Percentiles rank a stretch among this genome's conserved stretches.
These are phyloP conservation scores for Viridothelium virens DNA, from an alignment of 495 filamentous ascomycete species.

Conservation along the genomic window DNA sequence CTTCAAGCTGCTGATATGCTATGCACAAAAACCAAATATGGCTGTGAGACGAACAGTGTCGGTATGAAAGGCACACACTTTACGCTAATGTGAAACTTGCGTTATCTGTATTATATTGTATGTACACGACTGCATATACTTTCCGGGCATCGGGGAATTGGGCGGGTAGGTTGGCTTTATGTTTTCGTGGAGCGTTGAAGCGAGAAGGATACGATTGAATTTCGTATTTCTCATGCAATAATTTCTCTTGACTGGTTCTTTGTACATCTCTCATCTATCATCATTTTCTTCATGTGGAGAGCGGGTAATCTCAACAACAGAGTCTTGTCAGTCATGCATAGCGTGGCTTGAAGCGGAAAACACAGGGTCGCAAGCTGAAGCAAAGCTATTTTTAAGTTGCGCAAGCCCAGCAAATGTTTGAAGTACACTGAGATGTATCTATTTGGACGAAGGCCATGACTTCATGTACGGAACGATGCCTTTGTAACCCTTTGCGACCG, in stretches of 20 bases:
- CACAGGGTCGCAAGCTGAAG: neutral
- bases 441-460: neutral
- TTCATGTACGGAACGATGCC: neutral
- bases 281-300: neutral
- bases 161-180: neutral
- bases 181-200: slow-evolving; percentile 6
- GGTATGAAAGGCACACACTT: slow-evolving; percentile 31
- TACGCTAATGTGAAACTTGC: neutral
- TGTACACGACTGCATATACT: neutral
- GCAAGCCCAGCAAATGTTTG: neutral
- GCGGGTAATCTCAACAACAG: neutral
- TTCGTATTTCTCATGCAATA: too few relatives aligned
- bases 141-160: neutral
- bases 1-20: slow-evolving; percentile 83
- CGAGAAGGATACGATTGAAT: neutral
- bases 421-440: slow-evolving; percentile 4
- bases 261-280: neutral
- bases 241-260: neutral
- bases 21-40: slow-evolving; percentile 72
- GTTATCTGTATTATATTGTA: neutral
- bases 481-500: neutral
- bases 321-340: neutral
- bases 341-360: neutral
- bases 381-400: neutral
- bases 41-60: slow-evolving; percentile 51